A percentile compares a stretch with the other conserved stretches of the same genome.
Evolutionary conservation across 495 filamentous ascomycete species (phyloP).

Genomic region (Pseudomonodictys pantanalensis): DNA sequence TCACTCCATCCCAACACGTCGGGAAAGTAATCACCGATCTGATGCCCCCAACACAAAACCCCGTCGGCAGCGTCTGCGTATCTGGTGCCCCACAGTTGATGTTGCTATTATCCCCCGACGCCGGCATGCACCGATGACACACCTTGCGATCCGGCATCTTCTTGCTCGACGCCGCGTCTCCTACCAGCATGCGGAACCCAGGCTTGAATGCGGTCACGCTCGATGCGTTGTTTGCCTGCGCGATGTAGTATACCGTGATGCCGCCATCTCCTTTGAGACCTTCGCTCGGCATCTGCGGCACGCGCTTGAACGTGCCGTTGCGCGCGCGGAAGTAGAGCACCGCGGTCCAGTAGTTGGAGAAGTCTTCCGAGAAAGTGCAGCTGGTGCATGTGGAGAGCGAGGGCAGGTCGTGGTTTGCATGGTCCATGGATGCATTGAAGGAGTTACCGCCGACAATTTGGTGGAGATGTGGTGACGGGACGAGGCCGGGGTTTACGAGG

Average conservation of each 20-base stretch:
- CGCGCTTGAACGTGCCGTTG: slow-evolving; percentile 31
- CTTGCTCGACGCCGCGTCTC: slow-evolving; percentile 5
- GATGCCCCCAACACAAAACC: slow-evolving; percentile 21
- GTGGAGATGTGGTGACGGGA: slow-evolving; percentile 27
- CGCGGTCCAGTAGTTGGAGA: slow-evolving; percentile 33
- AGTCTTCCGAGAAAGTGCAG: slow-evolving; percentile 28
- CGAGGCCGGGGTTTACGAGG: slow-evolving; percentile 25
- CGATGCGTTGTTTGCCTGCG: neutral
- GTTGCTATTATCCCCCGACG: slow-evolving; percentile 11
- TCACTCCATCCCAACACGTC: slow-evolving; percentile 54
- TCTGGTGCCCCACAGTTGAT: slow-evolving; percentile 26
- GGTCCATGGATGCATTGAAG: slow-evolving; percentile 26
- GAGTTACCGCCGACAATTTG: slow-evolving; percentile 32
- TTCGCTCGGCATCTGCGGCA: slow-evolving; percentile 14
- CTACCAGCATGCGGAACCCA: slow-evolving; percentile 28
- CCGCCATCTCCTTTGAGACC: slow-evolving; percentile 18
- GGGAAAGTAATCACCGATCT: slow-evolving; percentile 23
- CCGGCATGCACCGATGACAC: slow-evolving; percentile 25
- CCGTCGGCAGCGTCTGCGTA: slow-evolving; percentile 12
- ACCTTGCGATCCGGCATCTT: slow-evolving; percentile 6
- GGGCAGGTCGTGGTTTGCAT: slow-evolving; percentile 17
- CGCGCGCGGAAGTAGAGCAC: slow-evolving; percentile 25
- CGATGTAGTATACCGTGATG: slow-evolving; percentile 30
- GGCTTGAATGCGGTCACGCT: slow-evolving; percentile 29
- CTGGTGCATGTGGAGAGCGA: slow-evolving; percentile 25